Percentiles rank a stretch among this genome's conserved stretches.
Evolutionary conservation across 2,329 filamentous ascomycete genomes (phyloP).

Genomic region (Mycosphaerella sp.): DNA sequence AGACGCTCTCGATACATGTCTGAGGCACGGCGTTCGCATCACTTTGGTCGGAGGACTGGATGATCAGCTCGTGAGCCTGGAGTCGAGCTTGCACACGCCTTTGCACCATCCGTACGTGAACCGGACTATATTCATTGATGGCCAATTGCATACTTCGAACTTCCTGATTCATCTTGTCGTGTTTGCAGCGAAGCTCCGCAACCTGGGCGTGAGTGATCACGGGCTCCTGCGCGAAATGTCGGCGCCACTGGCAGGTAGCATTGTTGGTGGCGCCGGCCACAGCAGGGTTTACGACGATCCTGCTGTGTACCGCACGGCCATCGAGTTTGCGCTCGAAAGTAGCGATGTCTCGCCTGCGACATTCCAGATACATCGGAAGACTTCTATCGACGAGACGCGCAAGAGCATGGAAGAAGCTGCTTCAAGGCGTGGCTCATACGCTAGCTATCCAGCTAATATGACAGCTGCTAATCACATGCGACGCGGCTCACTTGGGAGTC

Average conservation of each 20-base stretch:
- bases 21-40: constrained; percentile 74
- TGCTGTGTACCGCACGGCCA: constrained; percentile 65
- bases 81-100: constrained; percentile 83
- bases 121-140: constrained; percentile 92
- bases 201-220: constrained; percentile 87
- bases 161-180: constrained; percentile 91
- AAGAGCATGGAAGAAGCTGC: constrained; percentile 22
- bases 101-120: constrained; percentile 89
- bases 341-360: constrained; percentile 30
- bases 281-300: constrained; percentile 87
- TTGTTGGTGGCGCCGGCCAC: constrained; percentile 90
- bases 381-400: constrained; percentile 16
- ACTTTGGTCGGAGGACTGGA: constrained; percentile 93
- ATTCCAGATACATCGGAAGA: constrained; percentile 7
- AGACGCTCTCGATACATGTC: constrained; percentile 63
- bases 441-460: constrained; percentile 29
- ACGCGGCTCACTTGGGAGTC: constrained; percentile 26
- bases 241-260: constrained; percentile 76
- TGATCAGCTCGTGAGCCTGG: constrained; percentile 89
- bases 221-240: constrained; percentile 88
- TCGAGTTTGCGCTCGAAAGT: constrained; percentile 45
- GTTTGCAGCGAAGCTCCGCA: constrained; percentile 88
- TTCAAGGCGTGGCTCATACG: constrained; percentile 22
- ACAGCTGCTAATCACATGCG: constrained; percentile 33
- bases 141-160: constrained; percentile 82